Base-by-base conservation (phyloP, 2,329 filamentous ascomycete genomes). In the Teratosphaeria destructans region DNA sequence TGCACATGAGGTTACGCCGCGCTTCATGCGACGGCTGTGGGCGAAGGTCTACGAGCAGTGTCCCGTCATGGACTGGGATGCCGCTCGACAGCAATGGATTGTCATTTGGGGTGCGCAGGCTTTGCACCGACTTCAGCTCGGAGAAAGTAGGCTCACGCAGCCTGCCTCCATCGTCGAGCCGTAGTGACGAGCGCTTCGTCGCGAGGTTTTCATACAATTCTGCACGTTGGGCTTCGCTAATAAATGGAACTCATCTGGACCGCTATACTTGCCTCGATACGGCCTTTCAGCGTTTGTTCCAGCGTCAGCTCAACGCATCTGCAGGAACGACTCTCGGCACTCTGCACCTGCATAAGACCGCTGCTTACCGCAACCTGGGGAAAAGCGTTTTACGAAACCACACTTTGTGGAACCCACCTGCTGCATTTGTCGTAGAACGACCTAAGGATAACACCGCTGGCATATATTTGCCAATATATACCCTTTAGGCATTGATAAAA, bases 1-100 rank as follows among this genome's bases (percentile, higher is more conserved):
- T 23, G 63, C 59, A 61, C 74, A 76, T 57, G 61, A 56, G n/a
- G 69, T 80, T 37, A 79, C 72, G 1, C 61, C 68, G 11, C 72
- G 76, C 10, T 75, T 73, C 59, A 80, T 81, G 79, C 70, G 70
- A 57, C 71, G 77, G 35, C 61, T 81, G 16, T 81, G 78, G 71
- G 64, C 68, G 5, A 68, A 67, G 27, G 66, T 80, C 6, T 74
- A 79, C 57, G 62, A 61, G 2, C 70, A 76, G 58, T 76, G 74
- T 65, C 76, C 77, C 47, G 68, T 74, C 54, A 71, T 79, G 66
- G 70, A 71, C 10, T 77, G 71, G 65, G 67, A 78, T 63, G 57
- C 64, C 10, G 49, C 61, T 37, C 65, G 56, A 10, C 60, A 66
- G 39, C 57, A 60, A 7, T 76, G 74, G 74, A 61, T 54, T 1